Conservation (phyloP, 768 basidiomycete species). For the Gyrodon lividus region DNA sequence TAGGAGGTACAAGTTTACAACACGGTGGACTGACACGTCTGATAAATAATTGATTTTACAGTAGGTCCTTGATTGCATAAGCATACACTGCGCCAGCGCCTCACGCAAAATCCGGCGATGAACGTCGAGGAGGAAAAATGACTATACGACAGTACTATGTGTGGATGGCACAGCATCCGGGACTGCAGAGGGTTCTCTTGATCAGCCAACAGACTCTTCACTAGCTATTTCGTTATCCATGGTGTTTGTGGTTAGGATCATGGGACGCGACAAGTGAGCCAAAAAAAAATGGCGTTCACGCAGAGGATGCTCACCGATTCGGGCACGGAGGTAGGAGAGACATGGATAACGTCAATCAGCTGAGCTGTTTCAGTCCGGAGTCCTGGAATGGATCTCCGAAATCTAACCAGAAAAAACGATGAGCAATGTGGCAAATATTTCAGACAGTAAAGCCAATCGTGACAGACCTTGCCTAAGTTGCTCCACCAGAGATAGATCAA, state of each 20-base stretch:
- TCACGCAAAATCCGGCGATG: neutral
- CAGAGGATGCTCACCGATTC: constrained; percentile 7
- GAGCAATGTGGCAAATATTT: neutral
- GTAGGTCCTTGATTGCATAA: too few relatives aligned
- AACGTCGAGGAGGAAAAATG: too few relatives aligned
- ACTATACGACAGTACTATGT: neutral
- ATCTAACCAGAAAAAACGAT: constrained; percentile 32
- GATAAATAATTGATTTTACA: too few relatives aligned
- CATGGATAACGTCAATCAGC: constrained; percentile 11
- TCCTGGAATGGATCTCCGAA: constrained; percentile 58
- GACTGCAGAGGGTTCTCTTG: constrained; percentile 3
- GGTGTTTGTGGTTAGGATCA: neutral
- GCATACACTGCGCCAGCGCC: neutral
- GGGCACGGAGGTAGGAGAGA: neutral
- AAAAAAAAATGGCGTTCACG: neutral
- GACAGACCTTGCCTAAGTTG: constrained; percentile 52
- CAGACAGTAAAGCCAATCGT: neutral
- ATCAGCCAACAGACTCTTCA: neutral
- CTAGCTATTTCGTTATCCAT: neutral
- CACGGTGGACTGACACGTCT: neutral
- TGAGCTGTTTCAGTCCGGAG: constrained; percentile 24
- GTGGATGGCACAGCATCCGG: neutral
- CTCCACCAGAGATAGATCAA: constrained; percentile 50
- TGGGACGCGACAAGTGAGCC: constrained; percentile 4
- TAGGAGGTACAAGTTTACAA: constrained; percentile 15